Conservation (phyloP, 805 yeast species). For the Monosporozyma servazzii region DNA sequence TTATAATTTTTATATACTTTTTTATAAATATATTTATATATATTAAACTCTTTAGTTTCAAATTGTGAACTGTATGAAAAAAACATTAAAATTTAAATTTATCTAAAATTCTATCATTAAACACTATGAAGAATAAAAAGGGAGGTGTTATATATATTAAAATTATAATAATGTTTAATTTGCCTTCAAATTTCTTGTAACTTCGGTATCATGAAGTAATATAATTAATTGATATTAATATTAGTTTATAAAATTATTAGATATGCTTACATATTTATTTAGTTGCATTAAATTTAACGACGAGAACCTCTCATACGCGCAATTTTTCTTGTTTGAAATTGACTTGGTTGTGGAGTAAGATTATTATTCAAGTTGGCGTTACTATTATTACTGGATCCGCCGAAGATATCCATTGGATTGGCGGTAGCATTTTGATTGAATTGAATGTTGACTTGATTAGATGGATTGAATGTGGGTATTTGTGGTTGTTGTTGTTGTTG, state of each 20-base stretch:
- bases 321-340: slow-evolving; percentile 12
- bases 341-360: slow-evolving; percentile 4
- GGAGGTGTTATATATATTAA: no score
- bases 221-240: not conserved
- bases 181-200: no score
- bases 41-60: no score
- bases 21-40: no score
- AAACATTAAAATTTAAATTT: no score
- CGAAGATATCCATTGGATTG: slow-evolving; percentile 20
- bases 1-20: no score
- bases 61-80: no score
- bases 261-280: not conserved
- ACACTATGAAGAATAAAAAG: no score
- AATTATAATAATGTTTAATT: no score
- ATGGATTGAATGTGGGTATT: slow-evolving; percentile 13
- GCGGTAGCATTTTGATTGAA: slow-evolving; percentile 14
- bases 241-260: not conserved
- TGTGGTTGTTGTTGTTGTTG: slow-evolving; percentile 4
- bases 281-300: slow-evolving; percentile 8
- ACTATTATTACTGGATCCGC: slow-evolving; percentile 3
- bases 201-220: not conserved
- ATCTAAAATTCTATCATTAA: no score
- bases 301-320: slow-evolving; percentile 28
- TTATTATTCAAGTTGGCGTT: not conserved
- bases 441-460: slow-evolving; percentile 20